phyloP scores from a whole-genome alignment of 208 protist species.

The Leishmania tarentolae region DNA sequence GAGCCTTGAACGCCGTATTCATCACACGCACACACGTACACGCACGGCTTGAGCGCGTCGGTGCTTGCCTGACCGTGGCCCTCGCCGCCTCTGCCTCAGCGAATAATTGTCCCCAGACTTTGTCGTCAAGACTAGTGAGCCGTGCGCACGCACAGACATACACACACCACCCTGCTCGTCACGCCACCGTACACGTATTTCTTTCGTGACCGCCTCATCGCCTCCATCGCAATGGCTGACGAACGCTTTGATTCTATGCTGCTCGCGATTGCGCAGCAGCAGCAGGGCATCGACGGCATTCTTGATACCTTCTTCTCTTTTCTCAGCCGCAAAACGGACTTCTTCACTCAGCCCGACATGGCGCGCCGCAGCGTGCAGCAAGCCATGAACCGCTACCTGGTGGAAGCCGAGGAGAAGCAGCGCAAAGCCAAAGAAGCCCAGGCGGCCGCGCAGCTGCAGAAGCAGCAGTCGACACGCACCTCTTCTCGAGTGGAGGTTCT shows the following conservation, averaged over 20 bases:
- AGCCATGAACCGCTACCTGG: slow-evolving; percentile 64
- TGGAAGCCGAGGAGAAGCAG: slow-evolving; percentile 53
- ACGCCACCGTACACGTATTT: too few relatives aligned
- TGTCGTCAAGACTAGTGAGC: neutral
- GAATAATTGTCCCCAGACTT: neutral
- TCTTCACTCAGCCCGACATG: slow-evolving; percentile 88
- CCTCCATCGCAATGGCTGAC: slow-evolving; percentile 34
- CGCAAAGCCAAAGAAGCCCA: slow-evolving; percentile 31
- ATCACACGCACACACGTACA: neutral
- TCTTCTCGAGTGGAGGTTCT: slow-evolving; percentile 79
- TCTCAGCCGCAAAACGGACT: slow-evolving; percentile 92
- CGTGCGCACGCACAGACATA: neutral
- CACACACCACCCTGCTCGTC: neutral
- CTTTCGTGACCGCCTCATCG: too few relatives aligned
- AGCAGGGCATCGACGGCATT: slow-evolving; percentile 89
- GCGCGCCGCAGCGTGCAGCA: slow-evolving; percentile 53
- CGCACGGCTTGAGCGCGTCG: neutral
- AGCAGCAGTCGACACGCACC: slow-evolving; percentile 17
- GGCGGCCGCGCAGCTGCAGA: slow-evolving; percentile 14
- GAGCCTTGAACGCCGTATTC: neutral
- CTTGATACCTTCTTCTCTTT: slow-evolving; percentile 94
- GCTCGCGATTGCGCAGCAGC: slow-evolving; percentile 92
- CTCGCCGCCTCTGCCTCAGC: neutral
- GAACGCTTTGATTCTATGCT: slow-evolving; percentile 89
- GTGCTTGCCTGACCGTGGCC: neutral